Evolutionary conservation across 1,139 yeast genomes (phyloP), one percentile per base, ranked within the genome.

Genomic region (Magnusiomyces suaveolens): DNA sequence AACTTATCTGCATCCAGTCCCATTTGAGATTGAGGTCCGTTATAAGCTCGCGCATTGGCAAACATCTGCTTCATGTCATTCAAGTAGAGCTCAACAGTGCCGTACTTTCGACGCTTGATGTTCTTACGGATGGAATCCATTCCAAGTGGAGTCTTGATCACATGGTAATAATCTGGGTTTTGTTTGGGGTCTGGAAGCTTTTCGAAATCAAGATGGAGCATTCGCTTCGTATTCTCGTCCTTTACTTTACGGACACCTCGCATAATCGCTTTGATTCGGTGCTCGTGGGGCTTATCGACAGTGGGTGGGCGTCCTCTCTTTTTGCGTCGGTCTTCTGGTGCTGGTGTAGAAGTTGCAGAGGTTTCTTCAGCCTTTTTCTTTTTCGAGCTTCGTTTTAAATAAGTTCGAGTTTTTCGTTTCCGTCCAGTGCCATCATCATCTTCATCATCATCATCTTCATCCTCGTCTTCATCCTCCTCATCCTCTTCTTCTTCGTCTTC

Each of bases 241-340:
- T 81, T 78, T 57, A 85, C 82, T 65, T 86, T 86, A 63, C 88
- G 86, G 64, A 92, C 76, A 51, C 82, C 83, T 66, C 95, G 83
- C 74, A 90, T 73, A 47, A 92, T 83, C 59, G 87, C 82, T 69
- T 90, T 90, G 67, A 90, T 89, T 60, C 97, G 77, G 63, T 88
- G 89, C 70, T 92, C 97, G 69, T 85, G 90, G 2, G 97, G 97
- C 63, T 86, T 83, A 69, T 90, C 97, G 56, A 90, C 94, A 54
- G 90, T 87, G 0, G 97, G 97, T 8, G 97, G 97, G 65, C 97
- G 80, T 46, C 97, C 97, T 65, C 97, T 77, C 68, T 87, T 83
- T 53, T 81, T 81, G 60, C 89, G 84, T 54, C 80, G 76, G 59
- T 81, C 86, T 24, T 72, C 73, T 3, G 55, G 54, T 18, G 52